Percentiles rank a stretch among this genome's conserved stretches.
These are phyloP conservation scores for Bondarzewia mesenterica DNA, from an alignment of 1,284 basidiomycete genomes.

Conservation along the genomic window DNA sequence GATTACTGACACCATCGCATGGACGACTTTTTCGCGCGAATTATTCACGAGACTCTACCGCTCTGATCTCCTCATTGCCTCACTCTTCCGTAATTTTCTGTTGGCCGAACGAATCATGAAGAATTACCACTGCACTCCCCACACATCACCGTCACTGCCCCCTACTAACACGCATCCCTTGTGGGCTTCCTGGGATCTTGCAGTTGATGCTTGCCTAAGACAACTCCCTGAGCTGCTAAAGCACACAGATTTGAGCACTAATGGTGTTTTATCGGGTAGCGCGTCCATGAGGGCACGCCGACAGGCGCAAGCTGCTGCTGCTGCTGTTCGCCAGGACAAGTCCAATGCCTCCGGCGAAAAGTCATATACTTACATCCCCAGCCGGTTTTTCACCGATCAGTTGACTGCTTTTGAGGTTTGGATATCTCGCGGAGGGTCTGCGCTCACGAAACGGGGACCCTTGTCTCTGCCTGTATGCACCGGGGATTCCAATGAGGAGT, in stretches of 20 bases:
- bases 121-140: constrained; percentile 95
- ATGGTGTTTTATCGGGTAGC: constrained; percentile 23
- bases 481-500: constrained; percentile 14
- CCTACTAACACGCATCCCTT: constrained; percentile 93
- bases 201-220: constrained; percentile 90
- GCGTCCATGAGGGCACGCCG: constrained; percentile 22
- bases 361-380: constrained; percentile 74
- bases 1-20: constrained; percentile 98
- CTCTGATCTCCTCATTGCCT: constrained; percentile 93
- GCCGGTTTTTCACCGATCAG: constrained; percentile 93
- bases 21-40: constrained; percentile 93
- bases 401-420: constrained; percentile 97
- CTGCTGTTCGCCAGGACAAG: constrained; percentile 17
- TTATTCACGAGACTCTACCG: constrained; percentile 93
- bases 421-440: constrained; percentile 88
- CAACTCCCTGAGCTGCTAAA: constrained; percentile 89
- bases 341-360: constrained; percentile 34
- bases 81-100: constrained; percentile 93
- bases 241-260: constrained; percentile 33
- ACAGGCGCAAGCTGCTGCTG: constrained; percentile 18
- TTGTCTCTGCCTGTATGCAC: constrained; percentile 49
- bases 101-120: constrained; percentile 98
- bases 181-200: constrained; percentile 97
- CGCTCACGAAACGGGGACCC: constrained; percentile 69
- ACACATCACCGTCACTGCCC: constrained; percentile 88